These are phyloP conservation scores for Talaromyces sp. DNA, from an alignment of 2,329 filamentous ascomycete species.

Conservation along the genomic window DNA sequence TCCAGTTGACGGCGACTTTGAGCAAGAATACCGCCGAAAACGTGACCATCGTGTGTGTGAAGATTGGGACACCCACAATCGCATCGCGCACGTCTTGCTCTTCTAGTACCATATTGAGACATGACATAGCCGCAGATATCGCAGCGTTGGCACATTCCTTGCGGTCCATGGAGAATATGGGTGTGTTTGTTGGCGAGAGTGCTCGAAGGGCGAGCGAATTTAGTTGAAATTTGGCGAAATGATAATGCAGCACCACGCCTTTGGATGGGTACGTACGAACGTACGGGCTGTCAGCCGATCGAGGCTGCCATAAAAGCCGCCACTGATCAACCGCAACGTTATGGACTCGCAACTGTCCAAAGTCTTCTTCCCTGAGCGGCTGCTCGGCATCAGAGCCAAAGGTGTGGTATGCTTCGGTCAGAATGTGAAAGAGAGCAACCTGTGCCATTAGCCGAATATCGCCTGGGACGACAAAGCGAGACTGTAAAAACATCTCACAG, in stretches of 20 bases:
- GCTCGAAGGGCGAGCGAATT: conserved; percentile 43
- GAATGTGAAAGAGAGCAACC: conserved; percentile 56
- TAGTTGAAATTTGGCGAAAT: conserved; percentile 53
- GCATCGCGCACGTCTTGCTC: conserved; percentile 48
- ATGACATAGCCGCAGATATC: conserved; percentile 48
- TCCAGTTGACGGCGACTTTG: conserved; percentile 45
- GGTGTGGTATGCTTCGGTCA: conserved; percentile 54
- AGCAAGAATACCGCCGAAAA: conserved; percentile 46
- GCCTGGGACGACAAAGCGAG: conserved; percentile 50
- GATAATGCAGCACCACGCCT: conserved; percentile 51
- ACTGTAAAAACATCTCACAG: conserved; percentile 55
- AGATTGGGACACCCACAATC: conserved; percentile 47
- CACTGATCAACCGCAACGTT: conserved; percentile 52
- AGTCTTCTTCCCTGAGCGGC: conserved; percentile 49
- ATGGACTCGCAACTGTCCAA: conserved; percentile 47
- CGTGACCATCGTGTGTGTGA: conserved; percentile 46
- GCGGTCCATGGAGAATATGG: conserved; percentile 42
- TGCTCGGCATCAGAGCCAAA: conserved; percentile 56
- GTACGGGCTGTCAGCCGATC: conserved; percentile 44
- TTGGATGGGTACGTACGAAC: conserved; percentile 50
- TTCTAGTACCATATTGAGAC: conserved; percentile 47
- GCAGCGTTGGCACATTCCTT: conserved; percentile 45
- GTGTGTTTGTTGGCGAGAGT: conserved; percentile 42
- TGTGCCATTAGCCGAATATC: conserved; percentile 58
- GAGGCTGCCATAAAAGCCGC: conserved; percentile 49